Base-by-base conservation (phyloP, 1,284 basidiomycete species). In the Leccinum subrobustum region DNA sequence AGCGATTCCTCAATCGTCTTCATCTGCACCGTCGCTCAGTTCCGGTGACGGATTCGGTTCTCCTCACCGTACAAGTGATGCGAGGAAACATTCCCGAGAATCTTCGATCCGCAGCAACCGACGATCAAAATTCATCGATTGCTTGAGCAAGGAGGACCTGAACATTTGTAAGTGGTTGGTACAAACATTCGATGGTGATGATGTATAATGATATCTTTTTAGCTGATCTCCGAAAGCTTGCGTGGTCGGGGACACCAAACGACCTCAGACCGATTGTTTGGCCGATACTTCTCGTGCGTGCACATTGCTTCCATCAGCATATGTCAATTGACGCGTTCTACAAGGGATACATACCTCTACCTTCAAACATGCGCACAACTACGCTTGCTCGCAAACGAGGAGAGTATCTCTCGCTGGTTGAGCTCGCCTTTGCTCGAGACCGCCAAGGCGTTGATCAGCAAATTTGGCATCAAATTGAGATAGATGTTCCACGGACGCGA, bases 381-480 rank as follows among this genome's bases (percentile, higher is more conserved):
- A 93, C 92, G 0, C 81, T 99, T 14, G 82, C 87, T 35, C 84
- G 96, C 48, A 99, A 99, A 78, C 87, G 96, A 54, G 87, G 89
- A 65, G 96, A 99, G 75, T 99, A 99, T 71, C 83, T 85, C 11
- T 91, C 91, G 23, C 84, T 97, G 58, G 96, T 97, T 4, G 87
- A 94, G 66, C 81, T 96, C 18, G 91, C 96, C n/a, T 98, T 99
- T 72, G 87, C 91, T 9, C 84, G 91, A 53, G 95, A 93, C 60
- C 83, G 86, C 25, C 87, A 89, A 55, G 86, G 89, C 0, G 81
- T 95, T 18, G 95, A 98, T 75, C 93, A 95, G 70, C 91, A 92
- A 77, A 95, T 98, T 72, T 98, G 96, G 96, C 95, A 98, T 77
- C 95, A 98, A 75, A 98, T 98, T 69, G 93, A 95, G 71, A 98